A percentile compares a stretch with the other conserved stretches of the same genome.
phyloP scores from a whole-genome alignment of 2,329 filamentous ascomycete genomes.

The Ceratocystis papillata region DNA sequence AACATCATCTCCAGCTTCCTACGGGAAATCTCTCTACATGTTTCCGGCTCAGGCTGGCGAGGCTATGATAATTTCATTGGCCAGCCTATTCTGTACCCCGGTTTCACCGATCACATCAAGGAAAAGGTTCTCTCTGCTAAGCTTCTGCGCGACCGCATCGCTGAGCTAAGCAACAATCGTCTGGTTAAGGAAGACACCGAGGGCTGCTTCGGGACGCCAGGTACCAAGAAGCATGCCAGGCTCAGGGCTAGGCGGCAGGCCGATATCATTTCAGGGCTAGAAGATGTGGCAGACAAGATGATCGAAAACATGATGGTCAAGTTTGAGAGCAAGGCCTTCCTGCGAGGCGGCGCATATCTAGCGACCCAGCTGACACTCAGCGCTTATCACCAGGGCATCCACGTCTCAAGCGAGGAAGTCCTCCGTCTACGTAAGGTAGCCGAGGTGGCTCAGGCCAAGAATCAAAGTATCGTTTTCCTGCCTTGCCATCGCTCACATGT shows the following conservation, averaged over 20 bases:
- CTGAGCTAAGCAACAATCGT: constrained; percentile 69
- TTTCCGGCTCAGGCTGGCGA: constrained; percentile 89
- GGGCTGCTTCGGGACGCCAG: constrained; percentile 42
- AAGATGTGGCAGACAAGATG: constrained; percentile 73
- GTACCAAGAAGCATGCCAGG: constrained; percentile 10
- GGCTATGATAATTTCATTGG: constrained; percentile 85
- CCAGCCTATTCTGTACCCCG: constrained; percentile 84
- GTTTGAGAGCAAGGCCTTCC: constrained; percentile 89
- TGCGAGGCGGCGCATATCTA: constrained; percentile 83
- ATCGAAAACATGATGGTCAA: constrained; percentile 98
- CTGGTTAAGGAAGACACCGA: constrained; percentile 55
- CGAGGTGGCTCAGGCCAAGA: constrained; percentile 68
- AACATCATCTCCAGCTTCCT: constrained; percentile 55
- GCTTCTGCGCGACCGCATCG: constrained; percentile 62
- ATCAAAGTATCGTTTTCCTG: constrained; percentile 91
- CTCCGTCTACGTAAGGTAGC: constrained; percentile 71
- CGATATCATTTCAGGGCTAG: constrained; percentile 47
- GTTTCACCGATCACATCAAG: constrained; percentile 88
- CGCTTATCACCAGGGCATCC: constrained; percentile 93
- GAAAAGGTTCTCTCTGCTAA: constrained; percentile 61
- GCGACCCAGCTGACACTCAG: constrained; percentile 77
- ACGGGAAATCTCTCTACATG: constrained; percentile 83
- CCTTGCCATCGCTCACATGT: constrained; percentile 92
- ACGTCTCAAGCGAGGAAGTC: constrained; percentile 91
- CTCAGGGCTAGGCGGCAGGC: constrained; percentile 17